Percentiles rank a stretch among this genome's conserved stretches.
These are phyloP conservation scores for Talaromyces islandicus DNA, from an alignment of 2,329 filamentous ascomycete species.

Conservation along the genomic window DNA sequence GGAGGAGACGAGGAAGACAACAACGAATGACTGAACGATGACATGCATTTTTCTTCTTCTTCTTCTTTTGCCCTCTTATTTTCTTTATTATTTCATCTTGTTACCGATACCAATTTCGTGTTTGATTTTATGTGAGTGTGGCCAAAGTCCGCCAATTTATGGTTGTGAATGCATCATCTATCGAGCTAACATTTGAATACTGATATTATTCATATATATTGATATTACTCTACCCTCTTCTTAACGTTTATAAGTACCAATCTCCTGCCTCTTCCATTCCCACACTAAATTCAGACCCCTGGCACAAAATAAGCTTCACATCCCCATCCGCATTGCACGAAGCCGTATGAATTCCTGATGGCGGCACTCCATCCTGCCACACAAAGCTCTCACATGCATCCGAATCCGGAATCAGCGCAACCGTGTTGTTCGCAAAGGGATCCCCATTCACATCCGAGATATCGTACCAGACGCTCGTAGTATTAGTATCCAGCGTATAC, in stretches of 20 bases:
- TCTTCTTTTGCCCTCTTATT: not conserved
- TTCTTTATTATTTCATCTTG: not conserved
- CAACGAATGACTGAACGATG: constrained; percentile 2
- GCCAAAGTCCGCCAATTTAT: not conserved
- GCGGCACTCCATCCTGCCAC: constrained; percentile 28
- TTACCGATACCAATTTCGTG: constrained; percentile 12
- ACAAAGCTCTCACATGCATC: constrained; percentile 15
- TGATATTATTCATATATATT: not conserved
- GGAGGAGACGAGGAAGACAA: constrained; percentile 6
- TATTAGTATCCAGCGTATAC: constrained; percentile 29
- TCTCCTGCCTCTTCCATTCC: not conserved
- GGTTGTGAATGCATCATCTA: not conserved
- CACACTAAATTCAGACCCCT: not conserved
- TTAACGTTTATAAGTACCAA: not conserved
- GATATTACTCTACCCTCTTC: not conserved
- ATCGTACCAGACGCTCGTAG: constrained; percentile 34
- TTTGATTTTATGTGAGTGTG: not conserved
- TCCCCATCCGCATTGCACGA: constrained; percentile 16
- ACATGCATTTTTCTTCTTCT: not conserved
- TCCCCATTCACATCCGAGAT: constrained; percentile 41
- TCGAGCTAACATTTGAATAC: not conserved
- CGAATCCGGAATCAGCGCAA: constrained; percentile 19
- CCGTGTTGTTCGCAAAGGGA: constrained; percentile 28
- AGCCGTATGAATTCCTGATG: constrained; percentile 25
- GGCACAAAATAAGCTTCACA: constrained; percentile 17